These are phyloP conservation scores for Monosporascus sp. DNA, from an alignment of 2,329 filamentous ascomycete species.

Conservation along the genomic window DNA sequence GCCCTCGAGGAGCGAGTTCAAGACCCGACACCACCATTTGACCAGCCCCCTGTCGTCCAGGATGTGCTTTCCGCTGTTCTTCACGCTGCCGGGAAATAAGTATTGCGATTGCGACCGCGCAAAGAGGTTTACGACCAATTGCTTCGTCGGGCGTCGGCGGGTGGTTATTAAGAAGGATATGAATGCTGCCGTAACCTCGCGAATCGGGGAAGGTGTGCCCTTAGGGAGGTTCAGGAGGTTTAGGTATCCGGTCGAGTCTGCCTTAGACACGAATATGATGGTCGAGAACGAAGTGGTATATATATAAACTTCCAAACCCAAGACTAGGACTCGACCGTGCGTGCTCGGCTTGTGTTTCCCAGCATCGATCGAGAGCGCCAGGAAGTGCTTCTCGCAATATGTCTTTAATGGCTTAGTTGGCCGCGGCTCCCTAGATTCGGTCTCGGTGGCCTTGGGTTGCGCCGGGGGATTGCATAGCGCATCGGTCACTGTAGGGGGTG, in stretches of 20 bases:
- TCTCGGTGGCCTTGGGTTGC: conserved; percentile 29
- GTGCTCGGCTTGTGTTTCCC: conserved; percentile 7
- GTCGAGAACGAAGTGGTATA: conserved; percentile 78
- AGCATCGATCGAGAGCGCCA: conserved; percentile 45
- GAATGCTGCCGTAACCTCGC: conserved; percentile 69
- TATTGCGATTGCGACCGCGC: conserved; percentile 91
- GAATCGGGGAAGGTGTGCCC: conserved; percentile 66
- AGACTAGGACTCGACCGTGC: conserved; percentile 58
- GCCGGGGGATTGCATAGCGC: conserved; percentile 78
- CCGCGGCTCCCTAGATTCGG: conserved; percentile 56
- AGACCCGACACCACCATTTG: conserved; percentile 89
- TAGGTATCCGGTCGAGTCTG: conserved; percentile 90
- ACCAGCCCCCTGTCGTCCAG: conserved; percentile 86
- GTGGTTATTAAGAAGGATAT: conserved; percentile 68
- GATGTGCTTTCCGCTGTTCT: conserved; percentile 83
- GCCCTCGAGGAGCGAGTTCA: conserved; percentile 66
- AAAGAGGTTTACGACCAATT: conserved; percentile 81
- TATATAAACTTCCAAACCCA: conserved; percentile 82
- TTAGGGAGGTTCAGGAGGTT: conserved; percentile 59
- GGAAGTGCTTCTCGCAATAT: conserved; percentile 79
- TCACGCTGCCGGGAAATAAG: conserved; percentile 85
- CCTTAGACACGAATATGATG: conserved; percentile 92
- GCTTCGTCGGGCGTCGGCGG: conserved; percentile 58
- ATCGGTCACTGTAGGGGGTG: conserved; percentile 67
- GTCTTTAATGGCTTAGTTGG: conserved; percentile 44